A percentile compares a stretch with the other conserved stretches of the same genome.
Evolutionary conservation across 2,329 filamentous ascomycete species (phyloP).

Genomic region (Cryphonectria nitschkei): DNA sequence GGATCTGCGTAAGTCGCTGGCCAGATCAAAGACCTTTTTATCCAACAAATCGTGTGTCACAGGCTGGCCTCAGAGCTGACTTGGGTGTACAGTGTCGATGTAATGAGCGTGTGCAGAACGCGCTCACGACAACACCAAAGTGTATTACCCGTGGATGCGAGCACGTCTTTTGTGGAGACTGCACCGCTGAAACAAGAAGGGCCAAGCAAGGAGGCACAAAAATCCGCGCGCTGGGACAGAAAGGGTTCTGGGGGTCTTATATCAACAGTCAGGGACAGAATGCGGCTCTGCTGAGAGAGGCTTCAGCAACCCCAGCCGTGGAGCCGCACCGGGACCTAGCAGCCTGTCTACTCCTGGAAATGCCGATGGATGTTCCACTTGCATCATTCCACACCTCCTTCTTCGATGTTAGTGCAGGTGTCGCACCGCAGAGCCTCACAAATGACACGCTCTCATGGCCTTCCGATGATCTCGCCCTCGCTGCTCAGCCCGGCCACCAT

Average conservation of each 20-base stretch:
- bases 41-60: neutral
- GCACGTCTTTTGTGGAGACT: neutral
- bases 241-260: neutral
- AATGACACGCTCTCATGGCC: neutral
- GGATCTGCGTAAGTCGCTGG: neutral
- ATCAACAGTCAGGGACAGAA: neutral
- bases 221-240: too few species aligned
- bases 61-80: neutral
- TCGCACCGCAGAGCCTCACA: conserved; percentile 4
- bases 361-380: neutral
- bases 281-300: neutral
- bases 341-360: neutral
- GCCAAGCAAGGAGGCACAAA: too few species aligned
- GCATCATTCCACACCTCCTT: neutral
- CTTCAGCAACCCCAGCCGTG: neutral
- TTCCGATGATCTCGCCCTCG: neutral
- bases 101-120: neutral
- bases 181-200: neutral
- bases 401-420: too few species aligned
- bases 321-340: neutral
- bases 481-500: neutral
- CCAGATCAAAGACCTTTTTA: too few species aligned
- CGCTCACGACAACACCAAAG: neutral
- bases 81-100: neutral
- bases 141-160: neutral